These are phyloP conservation scores for Boletus smithii DNA, from an alignment of 1,284 basidiomycete genomes.

Conservation along the genomic window DNA sequence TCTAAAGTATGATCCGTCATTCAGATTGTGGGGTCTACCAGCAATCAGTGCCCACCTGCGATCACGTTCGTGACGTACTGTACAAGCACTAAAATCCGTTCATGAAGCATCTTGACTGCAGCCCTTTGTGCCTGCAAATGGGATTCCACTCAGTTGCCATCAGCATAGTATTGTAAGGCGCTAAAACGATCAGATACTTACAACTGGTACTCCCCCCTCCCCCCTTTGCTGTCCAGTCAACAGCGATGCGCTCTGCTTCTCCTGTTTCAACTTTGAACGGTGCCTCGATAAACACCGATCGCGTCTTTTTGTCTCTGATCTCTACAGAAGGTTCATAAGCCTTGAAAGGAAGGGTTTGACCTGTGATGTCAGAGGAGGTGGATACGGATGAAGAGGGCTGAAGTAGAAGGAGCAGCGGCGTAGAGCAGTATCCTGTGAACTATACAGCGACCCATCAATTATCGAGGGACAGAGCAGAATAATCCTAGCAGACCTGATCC, in stretches of 20 bases:
- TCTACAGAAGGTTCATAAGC: constrained; percentile 89
- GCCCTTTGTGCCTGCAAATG: constrained; percentile 89
- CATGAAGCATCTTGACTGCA: constrained; percentile 93
- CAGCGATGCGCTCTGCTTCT: constrained; percentile 96
- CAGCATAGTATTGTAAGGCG: not conserved
- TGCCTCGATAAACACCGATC: constrained; percentile 79
- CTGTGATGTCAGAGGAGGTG: constrained; percentile 52
- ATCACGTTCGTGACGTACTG: constrained; percentile 78
- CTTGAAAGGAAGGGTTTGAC: constrained; percentile 77
- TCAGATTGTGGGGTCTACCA: not conserved
- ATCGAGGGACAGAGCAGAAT: not conserved
- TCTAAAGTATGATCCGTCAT: constrained; percentile 40
- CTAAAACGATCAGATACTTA: constrained; percentile 40
- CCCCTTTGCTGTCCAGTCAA: constrained; percentile 93
- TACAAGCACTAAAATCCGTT: constrained; percentile 80
- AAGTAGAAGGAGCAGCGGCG: constrained; percentile 71
- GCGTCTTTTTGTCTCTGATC: constrained; percentile 71
- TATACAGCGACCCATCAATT: constrained; percentile 27
- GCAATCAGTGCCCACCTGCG: constrained; percentile 50
- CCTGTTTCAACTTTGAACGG: constrained; percentile 91
- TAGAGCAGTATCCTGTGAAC: constrained; percentile 73
- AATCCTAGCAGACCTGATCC: constrained; percentile 60
- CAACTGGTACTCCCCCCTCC: constrained; percentile 78
- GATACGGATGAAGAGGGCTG: constrained; percentile 53
- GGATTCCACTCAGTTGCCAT: constrained; percentile 68